phyloP scores from a whole-genome alignment of 257 asterid species.

The Solanum arcanum region DNA sequence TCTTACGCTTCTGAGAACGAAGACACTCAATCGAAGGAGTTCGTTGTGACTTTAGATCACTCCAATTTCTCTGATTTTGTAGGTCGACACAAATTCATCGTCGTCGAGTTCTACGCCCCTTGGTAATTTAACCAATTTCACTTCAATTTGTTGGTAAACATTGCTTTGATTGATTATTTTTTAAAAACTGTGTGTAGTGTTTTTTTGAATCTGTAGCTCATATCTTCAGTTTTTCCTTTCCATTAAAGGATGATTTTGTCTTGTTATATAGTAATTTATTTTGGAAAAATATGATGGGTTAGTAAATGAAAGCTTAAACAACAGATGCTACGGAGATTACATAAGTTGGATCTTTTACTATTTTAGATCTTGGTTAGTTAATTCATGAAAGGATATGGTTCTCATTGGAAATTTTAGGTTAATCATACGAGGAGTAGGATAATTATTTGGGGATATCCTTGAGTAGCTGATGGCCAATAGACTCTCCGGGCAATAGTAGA shows the following conservation, averaged over 20 bases:
- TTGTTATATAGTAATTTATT: no score
- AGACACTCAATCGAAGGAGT: slow-evolving; percentile 30
- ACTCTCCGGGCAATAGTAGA: not conserved
- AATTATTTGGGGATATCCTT: not conserved
- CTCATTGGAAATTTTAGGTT: not conserved
- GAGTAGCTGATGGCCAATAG: not conserved
- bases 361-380: not conserved
- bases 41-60: slow-evolving; percentile 56
- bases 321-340: not conserved
- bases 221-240: not conserved
- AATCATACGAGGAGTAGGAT: not conserved
- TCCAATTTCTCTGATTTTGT: slow-evolving; percentile 82
- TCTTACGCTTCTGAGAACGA: slow-evolving; percentile 9
- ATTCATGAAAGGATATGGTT: not conserved
- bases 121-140: slow-evolving; percentile 26
- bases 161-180: not conserved
- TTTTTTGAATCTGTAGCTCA: not conserved
- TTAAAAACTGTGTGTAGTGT: not conserved
- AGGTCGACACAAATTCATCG: slow-evolving; percentile 55
- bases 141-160: not conserved
- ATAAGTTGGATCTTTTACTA: not conserved
- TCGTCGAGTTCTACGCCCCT: slow-evolving; percentile 88
- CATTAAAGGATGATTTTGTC: not conserved
- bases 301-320: not conserved
- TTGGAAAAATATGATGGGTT: not conserved